Conservation (phyloP, 306 rosid species). For the Casuarina equisetifolia region DNA sequence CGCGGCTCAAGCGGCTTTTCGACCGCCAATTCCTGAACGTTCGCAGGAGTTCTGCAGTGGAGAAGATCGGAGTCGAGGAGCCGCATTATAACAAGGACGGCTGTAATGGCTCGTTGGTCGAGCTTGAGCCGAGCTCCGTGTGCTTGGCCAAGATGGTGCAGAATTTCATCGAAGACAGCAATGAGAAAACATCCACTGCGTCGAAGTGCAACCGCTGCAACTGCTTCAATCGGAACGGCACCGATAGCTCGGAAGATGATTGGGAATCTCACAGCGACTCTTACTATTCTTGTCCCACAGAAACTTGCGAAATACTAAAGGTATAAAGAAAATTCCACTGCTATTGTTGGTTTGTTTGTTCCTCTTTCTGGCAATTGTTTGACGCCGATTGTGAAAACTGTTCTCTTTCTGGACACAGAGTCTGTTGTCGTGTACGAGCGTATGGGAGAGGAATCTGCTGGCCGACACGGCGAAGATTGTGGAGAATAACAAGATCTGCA, state of each 20-base stretch:
- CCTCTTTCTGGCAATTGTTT: background rate
- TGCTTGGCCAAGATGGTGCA: constrained; percentile 85
- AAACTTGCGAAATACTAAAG: constrained; percentile 70
- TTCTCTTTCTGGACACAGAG: constrained; percentile 36
- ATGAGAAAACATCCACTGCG: constrained; percentile 50
- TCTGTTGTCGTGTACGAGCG: constrained; percentile 53
- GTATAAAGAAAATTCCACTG: constrained; percentile 27
- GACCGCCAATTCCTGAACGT: constrained; percentile 74
- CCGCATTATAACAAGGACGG: constrained; percentile 40
- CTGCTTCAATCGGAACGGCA: constrained; percentile 62
- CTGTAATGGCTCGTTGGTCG: constrained; percentile 24
- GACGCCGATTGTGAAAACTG: background rate
- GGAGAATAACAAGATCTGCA: constrained; percentile 74
- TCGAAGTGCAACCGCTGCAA: constrained; percentile 58
- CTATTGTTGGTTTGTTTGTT: background rate
- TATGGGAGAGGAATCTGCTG: constrained; percentile 65
- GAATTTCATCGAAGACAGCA: constrained; percentile 73
- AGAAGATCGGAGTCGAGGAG: constrained; percentile 44
- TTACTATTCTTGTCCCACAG: constrained; percentile 38
- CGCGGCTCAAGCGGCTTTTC: constrained; percentile 69
- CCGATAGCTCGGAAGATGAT: constrained; percentile 63
- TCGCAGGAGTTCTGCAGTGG: constrained; percentile 42
- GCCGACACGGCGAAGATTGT: constrained; percentile 72
- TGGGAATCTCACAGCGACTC: constrained; percentile 41
- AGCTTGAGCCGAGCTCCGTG: constrained; percentile 71